phyloP scores from a whole-genome alignment of 2,329 filamentous ascomycete species.

The Pezicula rhizophila region DNA sequence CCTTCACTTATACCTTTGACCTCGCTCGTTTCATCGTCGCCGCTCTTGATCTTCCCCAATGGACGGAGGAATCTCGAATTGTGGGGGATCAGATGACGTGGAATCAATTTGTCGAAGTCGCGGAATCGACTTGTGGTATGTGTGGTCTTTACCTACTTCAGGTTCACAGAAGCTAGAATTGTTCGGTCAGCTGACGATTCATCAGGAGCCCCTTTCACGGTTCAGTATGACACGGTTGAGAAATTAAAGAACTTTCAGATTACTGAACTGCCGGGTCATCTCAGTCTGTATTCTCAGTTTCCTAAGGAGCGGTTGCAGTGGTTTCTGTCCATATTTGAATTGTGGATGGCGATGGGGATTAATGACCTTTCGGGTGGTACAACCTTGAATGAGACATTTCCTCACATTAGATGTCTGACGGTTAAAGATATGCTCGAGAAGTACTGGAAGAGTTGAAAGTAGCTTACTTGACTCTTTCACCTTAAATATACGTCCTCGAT shows the following conservation, averaged over 20 bases:
- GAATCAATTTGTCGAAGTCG: slow-evolving; percentile 19
- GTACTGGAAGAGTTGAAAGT: background rate
- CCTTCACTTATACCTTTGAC: slow-evolving; percentile 18
- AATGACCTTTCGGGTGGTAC: slow-evolving; percentile 7
- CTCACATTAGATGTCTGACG: slow-evolving; percentile 12
- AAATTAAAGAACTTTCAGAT: slow-evolving; percentile 8
- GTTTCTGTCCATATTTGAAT: slow-evolving; percentile 14
- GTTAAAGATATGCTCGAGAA: slow-evolving; percentile 2
- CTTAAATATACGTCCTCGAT: too few species aligned
- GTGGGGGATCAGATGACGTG: slow-evolving; percentile 17
- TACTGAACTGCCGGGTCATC: slow-evolving; percentile 17
- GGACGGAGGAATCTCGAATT: slow-evolving; percentile 13
- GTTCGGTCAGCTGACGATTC: background rate
- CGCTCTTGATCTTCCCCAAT: slow-evolving; percentile 9
- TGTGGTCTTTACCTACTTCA: too few species aligned
- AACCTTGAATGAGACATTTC: slow-evolving; percentile 15
- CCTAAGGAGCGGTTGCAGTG: slow-evolving; percentile 18
- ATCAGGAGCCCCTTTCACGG: slow-evolving; percentile 11
- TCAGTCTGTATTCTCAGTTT: slow-evolving; percentile 12
- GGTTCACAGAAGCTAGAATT: background rate
- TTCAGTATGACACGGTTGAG: slow-evolving; percentile 21
- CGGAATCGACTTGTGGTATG: slow-evolving; percentile 13
- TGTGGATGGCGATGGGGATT: slow-evolving; percentile 8
- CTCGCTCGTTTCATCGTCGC: slow-evolving; percentile 17
- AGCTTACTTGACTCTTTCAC: too few species aligned